Percentiles rank a stretch among this genome's conserved stretches.
Evolutionary conservation across 305 asterid genomes (phyloP).

Genomic region (Fraxinus latifolia): DNA sequence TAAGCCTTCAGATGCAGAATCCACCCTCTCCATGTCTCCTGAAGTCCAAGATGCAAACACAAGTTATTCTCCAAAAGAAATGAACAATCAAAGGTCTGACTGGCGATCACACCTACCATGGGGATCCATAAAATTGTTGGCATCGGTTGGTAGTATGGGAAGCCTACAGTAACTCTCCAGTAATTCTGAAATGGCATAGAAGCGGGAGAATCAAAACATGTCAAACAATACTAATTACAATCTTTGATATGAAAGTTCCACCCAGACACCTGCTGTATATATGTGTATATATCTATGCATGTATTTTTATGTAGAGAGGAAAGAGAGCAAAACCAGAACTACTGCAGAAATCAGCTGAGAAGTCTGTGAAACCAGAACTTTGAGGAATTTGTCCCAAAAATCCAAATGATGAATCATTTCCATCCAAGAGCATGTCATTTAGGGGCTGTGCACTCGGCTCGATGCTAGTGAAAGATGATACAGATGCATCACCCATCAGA

Average conservation of each 20-base stretch:
- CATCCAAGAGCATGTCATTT: slow-evolving; percentile 38
- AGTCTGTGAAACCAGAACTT: slow-evolving; percentile 29
- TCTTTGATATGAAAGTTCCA: not conserved
- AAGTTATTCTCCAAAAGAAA: slow-evolving; percentile 10
- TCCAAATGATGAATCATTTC: slow-evolving; percentile 36
- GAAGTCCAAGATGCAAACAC: slow-evolving; percentile 17
- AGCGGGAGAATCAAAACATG: slow-evolving; percentile 12
- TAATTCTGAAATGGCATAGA: slow-evolving; percentile 37
- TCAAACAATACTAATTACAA: not conserved
- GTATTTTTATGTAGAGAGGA: slow-evolving; percentile 7
- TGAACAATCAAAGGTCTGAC: slow-evolving; percentile 3
- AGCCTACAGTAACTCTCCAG: slow-evolving; percentile 36
- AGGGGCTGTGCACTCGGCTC: slow-evolving; percentile 42
- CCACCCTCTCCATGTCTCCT: slow-evolving; percentile 42
- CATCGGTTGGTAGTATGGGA: slow-evolving; percentile 32
- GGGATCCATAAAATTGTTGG: slow-evolving; percentile 37
- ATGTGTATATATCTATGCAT: not conserved
- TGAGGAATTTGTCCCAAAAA: slow-evolving; percentile 34
- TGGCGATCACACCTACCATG: slow-evolving; percentile 35
- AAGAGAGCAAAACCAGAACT: slow-evolving; percentile 38
- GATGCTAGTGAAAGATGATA: slow-evolving; percentile 35
- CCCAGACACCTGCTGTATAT: not conserved
- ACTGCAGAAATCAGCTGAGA: slow-evolving; percentile 32
- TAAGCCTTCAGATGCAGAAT: slow-evolving; percentile 31
- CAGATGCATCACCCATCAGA: slow-evolving; percentile 42